phyloP scores from a whole-genome alignment of 106 monocot species.

The Phalaenopsis equestris region DNA sequence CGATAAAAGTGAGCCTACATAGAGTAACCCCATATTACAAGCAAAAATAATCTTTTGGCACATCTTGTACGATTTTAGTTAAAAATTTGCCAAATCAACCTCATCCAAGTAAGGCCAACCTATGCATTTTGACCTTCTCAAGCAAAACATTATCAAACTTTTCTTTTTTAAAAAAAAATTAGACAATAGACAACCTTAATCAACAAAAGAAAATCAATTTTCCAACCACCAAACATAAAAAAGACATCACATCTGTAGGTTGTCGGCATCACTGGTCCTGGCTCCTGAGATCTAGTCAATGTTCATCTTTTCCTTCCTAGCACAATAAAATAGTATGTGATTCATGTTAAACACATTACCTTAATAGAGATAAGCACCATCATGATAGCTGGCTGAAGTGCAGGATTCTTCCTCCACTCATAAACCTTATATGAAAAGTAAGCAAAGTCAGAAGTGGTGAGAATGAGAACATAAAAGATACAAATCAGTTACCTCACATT shows the following conservation, averaged over 20 bases:
- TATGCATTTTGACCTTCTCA: neutral
- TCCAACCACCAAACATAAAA: neutral
- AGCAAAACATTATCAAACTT: neutral
- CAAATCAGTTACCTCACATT: neutral
- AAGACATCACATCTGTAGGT: neutral
- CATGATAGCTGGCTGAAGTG: slow-evolving; percentile 36
- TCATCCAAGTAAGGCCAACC: neutral
- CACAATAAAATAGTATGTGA: neutral
- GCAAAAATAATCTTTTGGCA: neutral
- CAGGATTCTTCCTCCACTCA: slow-evolving; percentile 20
- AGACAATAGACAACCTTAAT: neutral
- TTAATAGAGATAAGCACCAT: slow-evolving; percentile 50
- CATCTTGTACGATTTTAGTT: neutral
- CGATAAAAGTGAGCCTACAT: no score
- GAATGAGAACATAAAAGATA: slow-evolving; percentile 3
- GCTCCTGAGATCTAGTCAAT: neutral
- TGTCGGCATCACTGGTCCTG: neutral
- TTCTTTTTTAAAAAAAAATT: neutral
- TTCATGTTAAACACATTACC: slow-evolving; percentile 27
- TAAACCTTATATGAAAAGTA: slow-evolving; percentile 27
- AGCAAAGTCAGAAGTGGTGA: neutral
- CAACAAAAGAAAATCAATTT: neutral
- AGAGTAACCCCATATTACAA: neutral
- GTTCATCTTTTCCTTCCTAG: neutral
- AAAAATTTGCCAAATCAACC: neutral